Conservation (phyloP, 352 stramenopile species). For the Peronospora farinosa region DNA sequence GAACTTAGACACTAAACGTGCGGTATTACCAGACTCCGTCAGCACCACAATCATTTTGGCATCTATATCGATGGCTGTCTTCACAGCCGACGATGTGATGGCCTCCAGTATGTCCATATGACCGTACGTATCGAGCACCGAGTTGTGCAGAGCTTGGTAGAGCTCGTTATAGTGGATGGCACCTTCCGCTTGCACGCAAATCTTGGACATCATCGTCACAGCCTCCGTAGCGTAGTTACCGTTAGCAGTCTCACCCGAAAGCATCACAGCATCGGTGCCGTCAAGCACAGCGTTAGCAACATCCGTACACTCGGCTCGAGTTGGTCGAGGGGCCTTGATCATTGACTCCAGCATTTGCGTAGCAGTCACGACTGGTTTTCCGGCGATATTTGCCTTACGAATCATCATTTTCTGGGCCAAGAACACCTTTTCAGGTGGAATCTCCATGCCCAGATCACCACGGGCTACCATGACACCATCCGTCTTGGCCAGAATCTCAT, state of each 20-base stretch:
- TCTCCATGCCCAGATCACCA: conserved; percentile 98
- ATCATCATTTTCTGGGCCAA: conserved; percentile 99
- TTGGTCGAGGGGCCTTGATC: conserved; percentile 96
- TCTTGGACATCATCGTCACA: conserved; percentile 93
- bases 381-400: conserved; percentile 90
- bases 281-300: conserved; percentile 98
- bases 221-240: conserved; percentile 93
- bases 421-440: conserved; percentile 96
- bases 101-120: conserved; percentile 86
- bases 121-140: conserved; percentile 52
- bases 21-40: conserved; percentile 91
- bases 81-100: conserved; percentile 95
- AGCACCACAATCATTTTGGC: conserved; percentile 97
- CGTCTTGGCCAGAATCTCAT: conserved; percentile 94
- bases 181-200: conserved; percentile 87
- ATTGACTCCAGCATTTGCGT: conserved; percentile 99
- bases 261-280: conserved; percentile 96
- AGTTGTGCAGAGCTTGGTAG: conserved; percentile 73
- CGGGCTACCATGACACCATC: conserved; percentile 99
- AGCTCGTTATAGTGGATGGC: conserved; percentile 88
- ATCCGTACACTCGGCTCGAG: conserved; percentile 98
- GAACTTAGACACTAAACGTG: conserved; percentile 94
- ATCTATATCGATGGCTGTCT: conserved; percentile 94
- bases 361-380: conserved; percentile 98
- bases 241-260: conserved; percentile 97